phyloP scores from a whole-genome alignment of 208 protist genomes.

The Trypanosoma lewisi region DNA sequence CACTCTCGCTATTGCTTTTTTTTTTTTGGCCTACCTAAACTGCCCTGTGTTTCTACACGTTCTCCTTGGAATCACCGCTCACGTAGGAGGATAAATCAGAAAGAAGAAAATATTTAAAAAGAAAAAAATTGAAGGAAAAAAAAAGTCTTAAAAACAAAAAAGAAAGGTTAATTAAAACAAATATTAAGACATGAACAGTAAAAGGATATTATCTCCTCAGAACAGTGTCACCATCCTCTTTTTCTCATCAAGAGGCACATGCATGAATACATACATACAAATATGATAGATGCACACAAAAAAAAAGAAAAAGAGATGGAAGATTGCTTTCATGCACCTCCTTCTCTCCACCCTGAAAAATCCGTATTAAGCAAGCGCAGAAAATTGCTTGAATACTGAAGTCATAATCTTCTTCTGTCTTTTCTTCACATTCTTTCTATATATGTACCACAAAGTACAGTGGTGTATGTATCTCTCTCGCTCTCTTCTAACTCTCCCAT shows the following conservation, averaged over 20 bases:
- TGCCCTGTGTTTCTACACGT: not conserved
- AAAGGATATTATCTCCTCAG: too few relatives aligned
- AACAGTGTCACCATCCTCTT: too few relatives aligned
- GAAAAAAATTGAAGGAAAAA: not conserved
- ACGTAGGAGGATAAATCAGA: too few relatives aligned
- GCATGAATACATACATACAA: not conserved
- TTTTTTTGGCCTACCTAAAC: constrained; percentile 12
- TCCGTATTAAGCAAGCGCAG: not conserved
- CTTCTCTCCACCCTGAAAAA: not conserved
- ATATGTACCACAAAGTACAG: not conserved
- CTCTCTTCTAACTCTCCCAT: too few relatives aligned
- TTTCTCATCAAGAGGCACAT: not conserved
- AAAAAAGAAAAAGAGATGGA: not conserved
- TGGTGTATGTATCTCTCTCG: not conserved
- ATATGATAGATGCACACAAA: not conserved
- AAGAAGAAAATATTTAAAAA: not conserved
- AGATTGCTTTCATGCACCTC: not conserved
- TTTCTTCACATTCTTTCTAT: not conserved
- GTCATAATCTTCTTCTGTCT: not conserved
- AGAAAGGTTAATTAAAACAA: not conserved
- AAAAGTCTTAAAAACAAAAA: not conserved
- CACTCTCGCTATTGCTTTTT: not conserved
- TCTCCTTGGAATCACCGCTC: too few relatives aligned
- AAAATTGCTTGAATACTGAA: not conserved
- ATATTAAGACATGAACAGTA: not conserved